Conservation (phyloP, 148 eudicot genomes). For the Chenopodium formosanum region DNA sequence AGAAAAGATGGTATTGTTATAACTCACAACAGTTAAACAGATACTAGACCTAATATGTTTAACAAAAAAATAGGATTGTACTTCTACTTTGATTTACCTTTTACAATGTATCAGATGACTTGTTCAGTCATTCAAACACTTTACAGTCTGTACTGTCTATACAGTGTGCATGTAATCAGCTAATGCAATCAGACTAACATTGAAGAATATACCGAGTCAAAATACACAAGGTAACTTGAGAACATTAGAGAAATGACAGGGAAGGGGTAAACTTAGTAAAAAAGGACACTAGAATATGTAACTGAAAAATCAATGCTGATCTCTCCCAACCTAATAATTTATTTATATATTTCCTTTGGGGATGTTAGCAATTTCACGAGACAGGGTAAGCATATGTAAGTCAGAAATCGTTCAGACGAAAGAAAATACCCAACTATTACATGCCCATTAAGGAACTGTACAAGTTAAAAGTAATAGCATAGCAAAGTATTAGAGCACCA, state of each 20-base stretch:
- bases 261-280: not conserved
- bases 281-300: not conserved
- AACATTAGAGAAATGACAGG: not conserved
- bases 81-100: not conserved
- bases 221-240: not conserved
- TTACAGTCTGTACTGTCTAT: not conserved
- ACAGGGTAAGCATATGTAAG: not conserved
- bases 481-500: not conserved
- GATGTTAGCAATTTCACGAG: not conserved
- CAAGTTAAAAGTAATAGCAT: not conserved
- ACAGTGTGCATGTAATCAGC: not conserved
- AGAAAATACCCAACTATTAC: too few species aligned
- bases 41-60: not conserved
- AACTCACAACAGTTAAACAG: not conserved
- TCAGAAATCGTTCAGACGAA: not conserved
- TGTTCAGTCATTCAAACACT: not conserved
- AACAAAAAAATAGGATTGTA: not conserved
- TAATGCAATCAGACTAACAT: not conserved
- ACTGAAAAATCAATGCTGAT: not conserved
- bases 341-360: not conserved
- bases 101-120: not conserved
- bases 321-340: not conserved
- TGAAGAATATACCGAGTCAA: not conserved
- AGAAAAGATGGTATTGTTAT: not conserved
- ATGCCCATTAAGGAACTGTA: not conserved